Conservation (phyloP, 192 early-diverging fungal genomes). For the Gamsiella multidivaricata region DNA sequence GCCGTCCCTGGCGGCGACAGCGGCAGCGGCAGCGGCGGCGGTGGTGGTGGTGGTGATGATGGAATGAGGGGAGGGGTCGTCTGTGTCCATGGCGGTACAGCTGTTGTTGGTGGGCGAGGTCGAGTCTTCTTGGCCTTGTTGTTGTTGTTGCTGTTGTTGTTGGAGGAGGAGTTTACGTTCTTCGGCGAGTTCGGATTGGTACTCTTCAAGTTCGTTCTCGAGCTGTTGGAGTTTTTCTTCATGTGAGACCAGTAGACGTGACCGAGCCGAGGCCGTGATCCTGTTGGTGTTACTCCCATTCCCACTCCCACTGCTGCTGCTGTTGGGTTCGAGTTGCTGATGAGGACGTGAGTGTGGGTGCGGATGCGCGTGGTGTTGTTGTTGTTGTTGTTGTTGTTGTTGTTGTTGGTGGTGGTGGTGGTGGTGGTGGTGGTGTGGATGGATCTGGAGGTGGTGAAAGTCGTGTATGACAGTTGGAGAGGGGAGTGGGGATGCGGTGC, state of each 20-base stretch:
- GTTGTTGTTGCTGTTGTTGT: conserved; percentile 10
- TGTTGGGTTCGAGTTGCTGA: not conserved
- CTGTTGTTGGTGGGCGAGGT: not conserved
- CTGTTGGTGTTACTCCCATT: conserved; percentile 2
- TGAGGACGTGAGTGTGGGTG: not conserved
- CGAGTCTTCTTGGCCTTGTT: conserved; percentile 3
- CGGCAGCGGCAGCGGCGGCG: too few relatives aligned
- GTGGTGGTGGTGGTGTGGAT: conserved; percentile 1
- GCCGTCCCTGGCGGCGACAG: not conserved
- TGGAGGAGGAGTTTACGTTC: conserved; percentile 16
- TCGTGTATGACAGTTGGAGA: conserved; percentile 12
- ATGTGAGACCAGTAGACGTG: conserved; percentile 6
- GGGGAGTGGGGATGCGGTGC: conserved; percentile 1
- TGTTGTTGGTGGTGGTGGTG: not conserved
- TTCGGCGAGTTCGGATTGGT: conserved; percentile 24
- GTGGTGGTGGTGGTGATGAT: too few relatives aligned
- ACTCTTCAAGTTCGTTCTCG: conserved; percentile 39
- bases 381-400: not conserved
- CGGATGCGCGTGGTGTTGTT: not conserved
- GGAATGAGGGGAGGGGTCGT: conserved; percentile 6
- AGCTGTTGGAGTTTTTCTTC: conserved; percentile 38
- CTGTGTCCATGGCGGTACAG: conserved; percentile 8
- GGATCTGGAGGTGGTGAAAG: conserved; percentile 4
- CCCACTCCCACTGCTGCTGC: too few relatives aligned
- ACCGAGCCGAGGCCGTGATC: not conserved